Evolutionary conservation across 2,329 filamentous ascomycete species (phyloP).

Genomic region (Helminthosporium solani): DNA sequence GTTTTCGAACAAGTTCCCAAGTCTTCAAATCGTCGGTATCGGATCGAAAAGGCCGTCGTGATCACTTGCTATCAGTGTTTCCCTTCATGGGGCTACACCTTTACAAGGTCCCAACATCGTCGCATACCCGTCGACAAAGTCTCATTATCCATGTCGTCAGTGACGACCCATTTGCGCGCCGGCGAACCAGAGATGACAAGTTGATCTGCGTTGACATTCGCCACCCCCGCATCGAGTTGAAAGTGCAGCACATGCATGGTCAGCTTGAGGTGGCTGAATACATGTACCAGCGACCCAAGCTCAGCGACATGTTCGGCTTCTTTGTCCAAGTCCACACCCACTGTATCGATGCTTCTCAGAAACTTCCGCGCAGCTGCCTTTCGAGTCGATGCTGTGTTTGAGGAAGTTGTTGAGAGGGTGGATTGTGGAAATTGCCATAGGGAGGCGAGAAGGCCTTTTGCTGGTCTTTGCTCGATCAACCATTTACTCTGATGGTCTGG

Average conservation of each 20-base stretch:
- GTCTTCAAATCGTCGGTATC: no score
- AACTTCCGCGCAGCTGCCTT: slow-evolving; percentile 25
- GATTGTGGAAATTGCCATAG: slow-evolving; percentile 39
- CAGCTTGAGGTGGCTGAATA: slow-evolving; percentile 39
- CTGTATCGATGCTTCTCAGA: neutral
- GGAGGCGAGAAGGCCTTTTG: slow-evolving; percentile 36
- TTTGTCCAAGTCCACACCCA: slow-evolving; percentile 17
- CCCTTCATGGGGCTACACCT: neutral
- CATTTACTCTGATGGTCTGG: slow-evolving; percentile 23
- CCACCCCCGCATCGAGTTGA: slow-evolving; percentile 9
- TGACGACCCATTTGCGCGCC: slow-evolving; percentile 35
- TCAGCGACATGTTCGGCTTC: slow-evolving; percentile 19
- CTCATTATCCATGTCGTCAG: slow-evolving; percentile 29
- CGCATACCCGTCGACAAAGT: slow-evolving; percentile 43
- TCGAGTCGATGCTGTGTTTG: slow-evolving; percentile 21
- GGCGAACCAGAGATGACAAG: slow-evolving; percentile 9
- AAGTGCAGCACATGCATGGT: slow-evolving; percentile 38
- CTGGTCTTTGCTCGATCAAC: slow-evolving; percentile 40
- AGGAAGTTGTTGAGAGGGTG: slow-evolving; percentile 15
- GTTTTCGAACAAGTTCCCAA: no score
- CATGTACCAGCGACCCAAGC: slow-evolving; percentile 33
- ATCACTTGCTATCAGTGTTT: no score
- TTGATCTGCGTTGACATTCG: slow-evolving; percentile 5
- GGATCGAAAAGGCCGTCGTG: no score
- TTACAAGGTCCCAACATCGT: slow-evolving; percentile 34